Evolutionary conservation across 208 protist species (phyloP).

Genomic region (Novymonas esmeraldas): DNA sequence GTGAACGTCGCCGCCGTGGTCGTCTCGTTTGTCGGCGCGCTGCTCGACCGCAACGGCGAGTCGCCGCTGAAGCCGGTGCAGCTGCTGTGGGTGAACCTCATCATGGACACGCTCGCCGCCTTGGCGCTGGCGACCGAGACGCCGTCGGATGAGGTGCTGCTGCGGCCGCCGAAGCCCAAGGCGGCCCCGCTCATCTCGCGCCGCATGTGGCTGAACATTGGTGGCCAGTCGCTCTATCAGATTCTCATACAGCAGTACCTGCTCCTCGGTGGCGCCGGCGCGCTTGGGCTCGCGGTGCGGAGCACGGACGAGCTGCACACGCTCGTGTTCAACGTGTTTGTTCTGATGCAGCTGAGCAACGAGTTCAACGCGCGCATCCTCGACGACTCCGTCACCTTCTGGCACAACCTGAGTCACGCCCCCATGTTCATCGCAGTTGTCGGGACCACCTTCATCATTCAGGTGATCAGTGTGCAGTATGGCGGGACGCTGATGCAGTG

Average conservation of each 20-base stretch:
- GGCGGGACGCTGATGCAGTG: constrained; percentile 82
- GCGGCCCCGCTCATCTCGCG: constrained; percentile 86
- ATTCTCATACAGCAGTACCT: constrained; percentile 72
- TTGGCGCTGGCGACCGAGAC: constrained; percentile 91
- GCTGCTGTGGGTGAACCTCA: constrained; percentile 94
- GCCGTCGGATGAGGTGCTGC: constrained; percentile 68
- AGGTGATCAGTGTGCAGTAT: constrained; percentile 77
- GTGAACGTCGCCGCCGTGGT: constrained; percentile 95
- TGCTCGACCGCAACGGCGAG: constrained; percentile 70
- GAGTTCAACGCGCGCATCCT: constrained; percentile 89
- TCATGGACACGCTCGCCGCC: constrained; percentile 95
- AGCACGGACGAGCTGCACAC: constrained; percentile 50
- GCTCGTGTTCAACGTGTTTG: constrained; percentile 88
- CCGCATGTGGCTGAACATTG: constrained; percentile 93
- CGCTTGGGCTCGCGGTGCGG: constrained; percentile 4
- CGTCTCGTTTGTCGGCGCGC: constrained; percentile 90
- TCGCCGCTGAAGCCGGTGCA: constrained; percentile 92
- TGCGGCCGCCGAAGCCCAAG: constrained; percentile 83
- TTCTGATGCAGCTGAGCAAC: constrained; percentile 90
- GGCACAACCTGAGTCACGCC: constrained; percentile 57
- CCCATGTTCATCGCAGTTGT: constrained; percentile 68
- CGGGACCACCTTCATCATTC: constrained; percentile 52
- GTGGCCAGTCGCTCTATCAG: constrained; percentile 79
- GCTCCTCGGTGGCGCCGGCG: constrained; percentile 38
- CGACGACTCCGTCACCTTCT: constrained; percentile 45